Evolutionary conservation across 148 eudicot species (phyloP), one percentile per base, ranked within the genome.

Genomic region (Suaeda aralocaspica): DNA sequence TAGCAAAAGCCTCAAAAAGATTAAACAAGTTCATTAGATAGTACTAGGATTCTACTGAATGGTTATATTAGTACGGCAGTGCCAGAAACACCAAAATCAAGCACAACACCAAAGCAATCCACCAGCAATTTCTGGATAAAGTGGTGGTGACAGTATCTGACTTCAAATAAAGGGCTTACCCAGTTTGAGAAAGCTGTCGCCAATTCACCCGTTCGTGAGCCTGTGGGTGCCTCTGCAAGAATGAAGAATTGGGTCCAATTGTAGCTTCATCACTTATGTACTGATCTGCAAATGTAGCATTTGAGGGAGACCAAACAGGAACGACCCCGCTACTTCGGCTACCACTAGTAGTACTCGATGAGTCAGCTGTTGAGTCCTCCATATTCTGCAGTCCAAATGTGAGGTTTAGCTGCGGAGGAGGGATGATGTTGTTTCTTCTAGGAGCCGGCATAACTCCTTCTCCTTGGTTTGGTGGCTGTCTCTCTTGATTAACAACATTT

Each of bases 271-370:
- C 98, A 65, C 82, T 82, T 18, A 82, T 78, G 71, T 68, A 89
- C 59, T 79, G 91, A 71, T 89, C 96, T 0, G 95, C 74, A 61
- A 77, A 92, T 64, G 84, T 75, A 9, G 96, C 74, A 64, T 68
- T 72, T 13, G 95, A 75, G 25, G 96, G 99, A 69, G 97, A 91
- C 99, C 99, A 94, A 57, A 88, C 96, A 1, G 97, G 97, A 63
- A 91, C 99, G 18, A 95, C 84, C 42, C 97, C 97, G 30, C 96
- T 89, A 67, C 92, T 93, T 66, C 92, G 71, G 52, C 77, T 76
- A 68, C 82, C 73, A 69, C 81, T 67, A 67, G 74, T 77, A 21
- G 75, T 74, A 69, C 86, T 84, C 24, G 93, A 87, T 33, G 99
- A 89, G 55, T 91, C 99, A 74, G 88, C 87, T 28, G 87, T 79